Evolutionary conservation across 2,329 filamentous ascomycete genomes (phyloP).

Genomic region (Trichoderma atrobrunneum): DNA sequence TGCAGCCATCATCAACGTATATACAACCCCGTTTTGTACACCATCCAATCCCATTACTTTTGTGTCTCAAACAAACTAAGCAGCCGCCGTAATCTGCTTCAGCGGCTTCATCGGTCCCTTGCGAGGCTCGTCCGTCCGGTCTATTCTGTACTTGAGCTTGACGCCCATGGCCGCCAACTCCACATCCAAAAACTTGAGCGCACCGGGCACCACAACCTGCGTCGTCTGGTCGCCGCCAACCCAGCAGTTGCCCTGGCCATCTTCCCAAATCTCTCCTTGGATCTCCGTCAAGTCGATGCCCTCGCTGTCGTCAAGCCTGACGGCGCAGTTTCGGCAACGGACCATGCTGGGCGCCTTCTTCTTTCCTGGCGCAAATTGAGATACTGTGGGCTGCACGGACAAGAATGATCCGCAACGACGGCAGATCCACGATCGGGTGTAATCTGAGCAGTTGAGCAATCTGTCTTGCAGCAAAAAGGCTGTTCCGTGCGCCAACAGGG

Average conservation of each 20-base stretch:
- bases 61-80: not conserved
- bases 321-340: constrained; percentile 76
- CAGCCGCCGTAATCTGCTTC: constrained; percentile 20
- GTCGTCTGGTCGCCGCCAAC: constrained; percentile 88
- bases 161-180: constrained; percentile 96
- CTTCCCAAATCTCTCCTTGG: constrained; percentile 83
- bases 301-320: constrained; percentile 54
- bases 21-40: constrained; percentile 8
- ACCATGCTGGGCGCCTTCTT: constrained; percentile 67
- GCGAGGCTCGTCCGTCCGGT: constrained; percentile 62
- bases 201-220: constrained; percentile 86
- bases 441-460: constrained; percentile 95
- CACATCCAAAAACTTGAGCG: constrained; percentile 89
- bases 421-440: constrained; percentile 86
- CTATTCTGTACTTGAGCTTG: constrained; percentile 76
- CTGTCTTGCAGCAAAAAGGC: constrained; percentile 94
- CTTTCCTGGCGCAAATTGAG: constrained; percentile 57
- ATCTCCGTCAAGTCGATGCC: constrained; percentile 54
- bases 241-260: constrained; percentile 80
- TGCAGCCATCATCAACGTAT: constrained; percentile 11
- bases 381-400: constrained; percentile 77
- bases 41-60: not conserved
- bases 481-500: constrained; percentile 89
- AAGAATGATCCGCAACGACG: constrained; percentile 86
- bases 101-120: constrained; percentile 49